Base-by-base conservation (phyloP, 2,329 filamentous ascomycete species). In the Penicillium sp. region DNA sequence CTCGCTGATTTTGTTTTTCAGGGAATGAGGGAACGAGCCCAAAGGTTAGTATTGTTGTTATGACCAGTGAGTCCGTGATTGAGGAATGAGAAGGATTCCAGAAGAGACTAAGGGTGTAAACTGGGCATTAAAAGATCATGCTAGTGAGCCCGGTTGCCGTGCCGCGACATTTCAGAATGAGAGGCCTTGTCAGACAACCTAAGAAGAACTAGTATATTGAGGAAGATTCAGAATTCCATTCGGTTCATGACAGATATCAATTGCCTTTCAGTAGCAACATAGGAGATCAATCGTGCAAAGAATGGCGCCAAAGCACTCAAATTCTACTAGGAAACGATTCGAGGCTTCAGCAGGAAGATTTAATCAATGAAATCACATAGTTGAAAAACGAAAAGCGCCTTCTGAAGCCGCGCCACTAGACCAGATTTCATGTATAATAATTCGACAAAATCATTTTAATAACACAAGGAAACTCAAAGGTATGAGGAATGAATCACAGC, bases 401-500 rank as follows among this genome's bases (percentile, higher is more conserved):
- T 46, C 58, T 60, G 45, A 52, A 56, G 56, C 60, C 56, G 53
- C 61, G 59, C 62, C 55, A 45, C 37, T 52, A 48, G 56, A 60
- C 55, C 56, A 20, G 51, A 57, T 61, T 61, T 59, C 60, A 56
- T 59, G 42, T 63, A 58, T 59, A 49, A 62, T 66, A 57, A 56
- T 48, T 53, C 37, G 55, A 58, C 67, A 55, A 59, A 61, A 60
- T 62, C 63, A 68, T 61, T 69, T 68, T 66, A 65, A 63, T 63
- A 63, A 68, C 59, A 67, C 58, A 63, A 66, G 53, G 64, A 67
- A 66, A 65, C 60, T 63, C 57, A 60, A 22, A 59, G 62, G 68
- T 65, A 63, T 71, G 71, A 67, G 66, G 60, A 63, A 63, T 61
- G 54, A 60, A 65, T 73, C 67, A 77, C 54, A 75, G 54, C 53